A percentile compares a stretch with the other conserved stretches of the same genome.
phyloP scores from a whole-genome alignment of 2,329 filamentous ascomycete genomes.

The Beauveria rudraprayagi region DNA sequence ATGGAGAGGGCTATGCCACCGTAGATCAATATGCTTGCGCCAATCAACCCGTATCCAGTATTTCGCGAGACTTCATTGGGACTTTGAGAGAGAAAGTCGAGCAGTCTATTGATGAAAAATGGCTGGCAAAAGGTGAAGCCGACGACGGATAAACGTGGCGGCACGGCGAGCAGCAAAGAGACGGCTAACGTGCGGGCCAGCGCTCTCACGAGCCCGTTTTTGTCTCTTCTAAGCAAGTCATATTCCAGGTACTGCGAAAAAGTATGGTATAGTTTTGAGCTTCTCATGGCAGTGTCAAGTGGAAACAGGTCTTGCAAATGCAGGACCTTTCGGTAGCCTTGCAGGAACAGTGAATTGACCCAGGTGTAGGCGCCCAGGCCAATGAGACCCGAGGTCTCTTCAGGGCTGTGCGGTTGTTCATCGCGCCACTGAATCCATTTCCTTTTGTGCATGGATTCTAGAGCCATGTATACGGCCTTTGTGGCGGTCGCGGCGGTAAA shows the following conservation, averaged over 20 bases:
- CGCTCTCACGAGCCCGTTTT: constrained; percentile 21
- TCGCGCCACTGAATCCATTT: constrained; percentile 8
- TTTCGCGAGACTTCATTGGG: constrained; percentile 13
- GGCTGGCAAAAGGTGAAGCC: constrained; percentile 36
- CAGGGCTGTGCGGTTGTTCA: constrained; percentile 31
- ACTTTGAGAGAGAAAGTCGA: constrained; percentile 19
- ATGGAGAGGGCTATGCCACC: constrained; percentile 30
- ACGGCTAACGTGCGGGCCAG: constrained; percentile 24
- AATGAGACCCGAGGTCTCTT: constrained; percentile 26
- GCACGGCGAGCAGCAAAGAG: constrained; percentile 26
- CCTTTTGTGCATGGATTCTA: constrained; percentile 32
- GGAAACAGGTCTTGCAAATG: constrained; percentile 26
- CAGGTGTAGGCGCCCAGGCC: constrained; percentile 27
- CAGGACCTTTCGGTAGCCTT: constrained; percentile 23
- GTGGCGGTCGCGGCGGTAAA: constrained; percentile 27
- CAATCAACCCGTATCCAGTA: constrained; percentile 34
- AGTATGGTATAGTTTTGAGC: not conserved
- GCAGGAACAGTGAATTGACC: constrained; percentile 26
- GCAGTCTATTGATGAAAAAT: constrained; percentile 32
- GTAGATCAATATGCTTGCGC: constrained; percentile 32
- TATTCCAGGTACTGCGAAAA: not conserved
- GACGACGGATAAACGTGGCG: constrained; percentile 29
- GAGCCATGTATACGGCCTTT: constrained; percentile 27
- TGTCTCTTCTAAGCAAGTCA: not conserved
- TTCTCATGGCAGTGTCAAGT: constrained; percentile 23